Percentiles rank a stretch among this genome's conserved stretches.
These are phyloP conservation scores for Cicer chorassanicum DNA, from an alignment of 306 rosid genomes.

Conservation along the genomic window DNA sequence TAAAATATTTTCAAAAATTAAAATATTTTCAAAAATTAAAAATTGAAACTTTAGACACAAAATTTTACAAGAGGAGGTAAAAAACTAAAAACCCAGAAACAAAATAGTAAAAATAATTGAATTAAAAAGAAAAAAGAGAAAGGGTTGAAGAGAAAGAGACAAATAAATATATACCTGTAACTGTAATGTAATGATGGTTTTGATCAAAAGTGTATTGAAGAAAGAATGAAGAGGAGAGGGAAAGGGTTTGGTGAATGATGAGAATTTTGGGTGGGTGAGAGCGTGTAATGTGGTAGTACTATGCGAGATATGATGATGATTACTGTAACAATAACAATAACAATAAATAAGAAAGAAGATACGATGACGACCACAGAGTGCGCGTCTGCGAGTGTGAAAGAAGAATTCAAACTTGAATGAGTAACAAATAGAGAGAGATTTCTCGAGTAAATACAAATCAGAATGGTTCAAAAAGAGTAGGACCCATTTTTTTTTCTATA, in stretches of 20 bases:
- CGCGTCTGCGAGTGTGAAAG: constrained; percentile 52
- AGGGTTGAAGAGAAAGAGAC: neutral
- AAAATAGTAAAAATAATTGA: neutral
- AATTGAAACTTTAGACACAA: constrained; percentile 28
- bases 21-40: too few relatives aligned
- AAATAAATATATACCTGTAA: constrained; percentile 31
- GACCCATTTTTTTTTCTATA: neutral
- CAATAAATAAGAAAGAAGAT: constrained; percentile 39
- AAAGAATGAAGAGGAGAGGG: constrained; percentile 1
- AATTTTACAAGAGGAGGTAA: neutral
- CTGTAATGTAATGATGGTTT: constrained; percentile 11
- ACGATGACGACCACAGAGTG: constrained; percentile 35
- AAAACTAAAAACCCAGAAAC: constrained; percentile 1
- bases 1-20: too few relatives aligned
- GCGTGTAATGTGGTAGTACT: neutral
- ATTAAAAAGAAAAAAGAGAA: neutral
- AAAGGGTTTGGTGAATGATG: constrained; percentile 12
- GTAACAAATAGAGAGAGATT: constrained; percentile 44
- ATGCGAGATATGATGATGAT: neutral
- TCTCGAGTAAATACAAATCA: constrained; percentile 53
- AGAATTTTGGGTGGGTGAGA: constrained; percentile 31
- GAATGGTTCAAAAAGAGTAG: neutral
- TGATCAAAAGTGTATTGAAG: constrained; percentile 44
- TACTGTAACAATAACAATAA: neutral
- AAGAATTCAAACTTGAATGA: constrained; percentile 60